Evolutionary conservation across 352 stramenopile species (phyloP), one percentile per base, ranked within the genome.

Genomic region (Pythium guiyangense): DNA sequence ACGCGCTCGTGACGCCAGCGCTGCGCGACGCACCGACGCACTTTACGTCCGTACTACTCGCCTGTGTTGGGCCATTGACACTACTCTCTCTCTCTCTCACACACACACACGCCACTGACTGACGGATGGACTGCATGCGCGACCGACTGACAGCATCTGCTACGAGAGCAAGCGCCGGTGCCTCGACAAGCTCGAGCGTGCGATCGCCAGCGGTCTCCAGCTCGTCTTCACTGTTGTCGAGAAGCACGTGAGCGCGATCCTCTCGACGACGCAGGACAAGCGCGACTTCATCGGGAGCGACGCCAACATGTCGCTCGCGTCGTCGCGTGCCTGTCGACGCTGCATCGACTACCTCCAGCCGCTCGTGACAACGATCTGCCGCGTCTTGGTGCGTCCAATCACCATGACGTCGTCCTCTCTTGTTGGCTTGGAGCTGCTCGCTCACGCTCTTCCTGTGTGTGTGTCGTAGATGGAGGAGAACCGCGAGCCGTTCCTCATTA

Each of bases 121-220:
- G 40, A 43, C 26, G n/a, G n/a, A n/a, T n/a, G n/a, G 37, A 42
- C 20, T 42, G 0, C 43, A n/a, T 43, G 27, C n/a, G 27, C n/a
- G n/a, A n/a, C n/a, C 22, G 4, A 15, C 18, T 6, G 18, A 15
- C 49, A 93, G 84, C 39, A 90, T 92, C 29, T 92, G 84, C 54
- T 81, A 83, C 55, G 81, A 94, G 49, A 82, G 64, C 66, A 89
- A 92, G 43, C 77, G 76, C 35, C 83, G 81, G 22, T 84, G 74
- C 29, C 61, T 88, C 1, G 69, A 86, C 12, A 88, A 79, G 39
- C 67, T 94, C 17, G 81, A 94, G 61, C 63, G 64, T 9, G 57
- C 54, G 2, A 79, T 94, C 42, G 65, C 70, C 14, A 53, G 44
- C 0, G 72, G 71, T 8, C 59, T 94, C 3, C 68, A 84, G 34